Base-by-base conservation (phyloP, 495 filamentous ascomycete species). In the Penicillium goetzii region DNA sequence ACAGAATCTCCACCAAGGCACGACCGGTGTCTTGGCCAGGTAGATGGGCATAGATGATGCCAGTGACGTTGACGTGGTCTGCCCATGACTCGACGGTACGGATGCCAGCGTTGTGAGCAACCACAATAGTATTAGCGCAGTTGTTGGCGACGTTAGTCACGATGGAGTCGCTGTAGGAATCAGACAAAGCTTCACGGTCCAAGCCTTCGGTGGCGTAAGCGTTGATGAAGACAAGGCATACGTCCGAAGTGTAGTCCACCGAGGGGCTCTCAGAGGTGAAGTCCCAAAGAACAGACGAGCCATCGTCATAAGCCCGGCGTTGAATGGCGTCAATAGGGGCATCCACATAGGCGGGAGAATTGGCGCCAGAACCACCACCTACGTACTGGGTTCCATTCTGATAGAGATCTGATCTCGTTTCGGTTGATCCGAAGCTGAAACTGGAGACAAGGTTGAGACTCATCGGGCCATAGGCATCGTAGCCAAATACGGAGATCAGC, bases 1-100 rank as follows among this genome's bases (percentile, higher is more conserved):
- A 88, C 3, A 93, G 76, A 25, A 94, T 75, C 63, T 91, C 89
- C 4, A 83, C 83, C 1, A 93, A 74, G 2, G 90, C 84, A 38
- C 89, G 87, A 17, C 90, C 90, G 12, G 84, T 87, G 64, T 92
- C 90, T 69, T 93, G 85, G 38, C 90, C 89, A 0, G 89, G 90
- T 0, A 93, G 78, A 64, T 91, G 86, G 26, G 89, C 91, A 52
- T 89, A 80, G 21, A 93, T 69, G 1, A 92, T 83, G 7, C 83
- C 89, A 56, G 89, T 91, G 57, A 93, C 79, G 59, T 81, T 83
- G 11, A 83, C 81, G 2, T 85, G 69, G 28, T 68, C 55, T 30
- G 76, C 66, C 74, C 76, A 80, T 0, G 67, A 53, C 33, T 72
- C 68, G 14, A 88, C 81, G 21, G 33, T 51, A 4, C 63, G 63